Evolutionary conservation across 129 eudicot genomes (phyloP).

Genomic region (Flaveria linearis): DNA sequence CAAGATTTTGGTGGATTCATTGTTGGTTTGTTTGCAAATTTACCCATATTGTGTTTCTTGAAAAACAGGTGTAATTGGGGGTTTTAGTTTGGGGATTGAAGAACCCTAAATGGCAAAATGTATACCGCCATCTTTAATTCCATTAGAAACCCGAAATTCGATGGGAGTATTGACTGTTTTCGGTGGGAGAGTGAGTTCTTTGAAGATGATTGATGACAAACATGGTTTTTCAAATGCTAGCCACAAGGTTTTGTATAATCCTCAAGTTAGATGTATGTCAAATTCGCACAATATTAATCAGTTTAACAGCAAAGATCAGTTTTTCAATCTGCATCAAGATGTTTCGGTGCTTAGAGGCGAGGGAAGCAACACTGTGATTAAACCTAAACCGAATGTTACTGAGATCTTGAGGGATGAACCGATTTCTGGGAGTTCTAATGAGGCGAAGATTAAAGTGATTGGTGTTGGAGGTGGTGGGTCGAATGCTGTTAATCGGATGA

Average conservation of each 20-base stretch:
- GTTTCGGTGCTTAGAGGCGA: constrained; percentile 53
- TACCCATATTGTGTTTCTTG: background rate
- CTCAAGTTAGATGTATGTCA: constrained; percentile 55
- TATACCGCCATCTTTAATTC: constrained; percentile 46
- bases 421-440: constrained; percentile 48
- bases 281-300: constrained; percentile 59
- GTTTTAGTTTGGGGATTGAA: background rate
- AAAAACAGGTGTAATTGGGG: background rate
- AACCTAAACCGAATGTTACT: constrained; percentile 41
- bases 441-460: constrained; percentile 88
- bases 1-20: background rate
- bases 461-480: constrained; percentile 99
- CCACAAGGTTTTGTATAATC: constrained; percentile 33
- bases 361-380: constrained; percentile 45
- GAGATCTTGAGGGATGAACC: constrained; percentile 56
- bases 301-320: constrained; percentile 55
- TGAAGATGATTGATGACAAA: constrained; percentile 52
- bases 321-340: constrained; percentile 65
- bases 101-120: constrained; percentile 60
- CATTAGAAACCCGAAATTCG: constrained; percentile 51
- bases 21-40: background rate
- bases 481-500: constrained; percentile 97
- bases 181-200: constrained; percentile 41
- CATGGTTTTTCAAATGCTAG: constrained; percentile 25
- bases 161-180: constrained; percentile 46